Evolutionary conservation across 1,139 yeast genomes (phyloP).

Genomic region (Kodamaea suecica): DNA sequence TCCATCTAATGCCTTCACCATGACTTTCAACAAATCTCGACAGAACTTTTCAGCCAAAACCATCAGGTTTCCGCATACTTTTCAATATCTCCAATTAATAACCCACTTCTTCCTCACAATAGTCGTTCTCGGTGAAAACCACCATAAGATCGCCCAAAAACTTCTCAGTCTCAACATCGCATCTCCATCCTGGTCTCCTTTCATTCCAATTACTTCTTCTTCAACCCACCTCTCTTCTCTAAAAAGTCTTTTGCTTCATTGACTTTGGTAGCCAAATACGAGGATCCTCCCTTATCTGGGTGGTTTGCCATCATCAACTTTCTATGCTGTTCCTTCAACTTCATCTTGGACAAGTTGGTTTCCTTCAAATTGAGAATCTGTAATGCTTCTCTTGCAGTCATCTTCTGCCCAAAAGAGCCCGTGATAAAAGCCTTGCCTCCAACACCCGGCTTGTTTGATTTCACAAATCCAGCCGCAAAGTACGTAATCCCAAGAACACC

Average conservation of each 20-base stretch:
- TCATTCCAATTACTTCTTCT: slow-evolving; percentile 28
- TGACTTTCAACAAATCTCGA: too few relatives aligned
- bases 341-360: slow-evolving; percentile 67
- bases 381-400: slow-evolving; percentile 88
- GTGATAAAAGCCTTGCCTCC: slow-evolving; percentile 70
- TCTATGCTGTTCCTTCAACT: slow-evolving; percentile 89
- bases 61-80: too few relatives aligned
- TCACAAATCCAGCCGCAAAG: slow-evolving; percentile 65
- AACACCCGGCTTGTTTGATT: slow-evolving; percentile 67
- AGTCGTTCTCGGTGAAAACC: too few relatives aligned
- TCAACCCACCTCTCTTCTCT: slow-evolving; percentile 73
- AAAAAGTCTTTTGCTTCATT: slow-evolving; percentile 95
- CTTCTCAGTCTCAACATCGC: not conserved
- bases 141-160: too few relatives aligned
- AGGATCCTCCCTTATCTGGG: slow-evolving; percentile 97
- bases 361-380: slow-evolving; percentile 84
- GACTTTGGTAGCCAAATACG: slow-evolving; percentile 91
- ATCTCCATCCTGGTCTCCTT: not conserved
- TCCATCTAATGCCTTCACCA: too few relatives aligned
- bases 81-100: too few relatives aligned
- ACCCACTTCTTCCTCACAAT: too few relatives aligned
- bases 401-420: slow-evolving; percentile 88
- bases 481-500: slow-evolving; percentile 69
- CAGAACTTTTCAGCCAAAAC: too few relatives aligned
- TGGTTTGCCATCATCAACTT: slow-evolving; percentile 85